phyloP scores from a whole-genome alignment of 495 filamentous ascomycete species.

The Copromyces sp. region DNA sequence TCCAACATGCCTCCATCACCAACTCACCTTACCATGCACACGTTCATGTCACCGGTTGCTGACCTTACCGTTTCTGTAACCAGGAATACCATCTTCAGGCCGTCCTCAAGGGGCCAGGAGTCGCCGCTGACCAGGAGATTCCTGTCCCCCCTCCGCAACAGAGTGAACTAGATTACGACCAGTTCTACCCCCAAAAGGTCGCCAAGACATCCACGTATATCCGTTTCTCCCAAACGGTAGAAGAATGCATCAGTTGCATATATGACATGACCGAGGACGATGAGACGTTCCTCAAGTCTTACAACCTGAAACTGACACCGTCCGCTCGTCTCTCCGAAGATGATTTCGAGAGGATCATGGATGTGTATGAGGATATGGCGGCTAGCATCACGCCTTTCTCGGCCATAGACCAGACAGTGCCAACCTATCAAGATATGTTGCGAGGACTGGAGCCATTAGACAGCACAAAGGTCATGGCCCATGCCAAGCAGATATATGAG shows the following conservation, averaged over 20 bases:
- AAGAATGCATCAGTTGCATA: constrained; percentile 70
- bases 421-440: constrained; percentile 72
- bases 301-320: constrained; percentile 65
- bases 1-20: constrained; percentile 15
- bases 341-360: constrained; percentile 89
- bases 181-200: constrained; percentile 70
- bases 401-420: constrained; percentile 74
- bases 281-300: constrained; percentile 67
- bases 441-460: constrained; percentile 64
- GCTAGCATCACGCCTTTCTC: constrained; percentile 76
- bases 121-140: constrained; percentile 64
- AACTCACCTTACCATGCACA: constrained; percentile 17
- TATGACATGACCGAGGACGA: constrained; percentile 94
- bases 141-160: constrained; percentile 76
- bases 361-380: constrained; percentile 83
- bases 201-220: constrained; percentile 86
- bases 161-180: constrained; percentile 72
- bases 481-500: constrained; percentile 80
- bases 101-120: constrained; percentile 67
- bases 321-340: constrained; percentile 66
- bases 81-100: constrained; percentile 99
- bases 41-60: constrained; percentile 6
- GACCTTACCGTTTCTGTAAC: constrained; percentile 21
- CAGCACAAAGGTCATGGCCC: constrained; percentile 49
- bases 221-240: constrained; percentile 94